These are phyloP conservation scores for Mrakia gelida DNA, from an alignment of 768 basidiomycete species.

Conservation along the genomic window DNA sequence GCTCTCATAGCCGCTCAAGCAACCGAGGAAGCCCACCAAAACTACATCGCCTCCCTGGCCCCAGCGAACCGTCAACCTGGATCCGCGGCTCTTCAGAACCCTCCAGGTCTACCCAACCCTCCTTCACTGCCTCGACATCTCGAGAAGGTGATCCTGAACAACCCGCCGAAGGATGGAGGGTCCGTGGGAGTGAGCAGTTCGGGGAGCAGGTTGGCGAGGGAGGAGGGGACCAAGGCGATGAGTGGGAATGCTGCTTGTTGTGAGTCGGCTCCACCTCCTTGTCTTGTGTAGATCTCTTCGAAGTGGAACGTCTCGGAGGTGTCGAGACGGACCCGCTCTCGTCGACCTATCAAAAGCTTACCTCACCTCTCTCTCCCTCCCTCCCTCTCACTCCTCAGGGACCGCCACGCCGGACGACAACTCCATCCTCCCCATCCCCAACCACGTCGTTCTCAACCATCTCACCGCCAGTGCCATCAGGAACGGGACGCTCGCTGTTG, in stretches of 20 bases:
- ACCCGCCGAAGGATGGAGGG: constrained; percentile 35
- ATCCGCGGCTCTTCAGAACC: constrained; percentile 37
- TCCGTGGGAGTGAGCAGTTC: constrained; percentile 16
- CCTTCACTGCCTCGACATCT: constrained; percentile 83
- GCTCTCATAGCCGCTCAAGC: constrained; percentile 73
- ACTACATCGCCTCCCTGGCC: constrained; percentile 19
- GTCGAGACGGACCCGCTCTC: no score
- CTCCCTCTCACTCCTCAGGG: background rate
- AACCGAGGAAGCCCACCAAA: constrained; percentile 61
- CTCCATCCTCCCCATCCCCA: constrained; percentile 84
- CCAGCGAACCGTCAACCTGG: constrained; percentile 32
- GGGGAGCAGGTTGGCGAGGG: constrained; percentile 3
- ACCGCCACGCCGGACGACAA: constrained; percentile 62
- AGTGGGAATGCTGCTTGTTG: constrained; percentile 24
- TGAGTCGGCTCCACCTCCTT: background rate
- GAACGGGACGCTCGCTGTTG: constrained; percentile 89
- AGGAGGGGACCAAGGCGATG: constrained; percentile 8
- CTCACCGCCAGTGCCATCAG: constrained; percentile 90
- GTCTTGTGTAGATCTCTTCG: background rate
- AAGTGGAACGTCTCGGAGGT: no score
- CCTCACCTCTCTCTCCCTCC: no score
- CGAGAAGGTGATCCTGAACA: constrained; percentile 88
- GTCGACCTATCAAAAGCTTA: no score
- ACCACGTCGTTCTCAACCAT: constrained; percentile 90
- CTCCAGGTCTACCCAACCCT: constrained; percentile 65